These are phyloP conservation scores for Kwoniella sp. DNA, from an alignment of 768 basidiomycete genomes.

Conservation along the genomic window DNA sequence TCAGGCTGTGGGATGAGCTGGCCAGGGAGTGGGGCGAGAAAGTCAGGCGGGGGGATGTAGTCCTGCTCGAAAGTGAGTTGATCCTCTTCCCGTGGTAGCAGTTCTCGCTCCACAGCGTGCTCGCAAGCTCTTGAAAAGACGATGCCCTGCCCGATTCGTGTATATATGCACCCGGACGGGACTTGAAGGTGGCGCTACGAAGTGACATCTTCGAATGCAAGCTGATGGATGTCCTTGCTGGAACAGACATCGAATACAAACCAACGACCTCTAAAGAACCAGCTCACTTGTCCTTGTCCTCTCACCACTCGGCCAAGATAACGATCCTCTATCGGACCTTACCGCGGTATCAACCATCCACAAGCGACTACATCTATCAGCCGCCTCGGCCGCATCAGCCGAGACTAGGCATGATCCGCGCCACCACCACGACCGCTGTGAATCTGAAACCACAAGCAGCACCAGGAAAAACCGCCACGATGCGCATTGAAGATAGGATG, in stretches of 20 bases:
- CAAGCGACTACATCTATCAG: slow-evolving; percentile 12
- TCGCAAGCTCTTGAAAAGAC: no score
- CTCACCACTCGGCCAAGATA: slow-evolving; percentile 21
- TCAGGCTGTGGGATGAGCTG: slow-evolving; percentile 44
- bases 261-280: slow-evolving; percentile 31
- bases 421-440: background rate
- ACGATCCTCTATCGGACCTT: slow-evolving; percentile 46
- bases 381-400: background rate
- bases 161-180: no score
- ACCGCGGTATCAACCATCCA: slow-evolving; percentile 26
- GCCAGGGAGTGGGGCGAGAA: slow-evolving; percentile 39
- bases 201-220: background rate
- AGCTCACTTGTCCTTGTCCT: slow-evolving; percentile 29
- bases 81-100: no score
- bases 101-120: background rate
- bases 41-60: slow-evolving; percentile 44
- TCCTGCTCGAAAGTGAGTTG: slow-evolving; percentile 48
- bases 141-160: no score
- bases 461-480: background rate
- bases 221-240: background rate
- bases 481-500: slow-evolving; percentile 34
- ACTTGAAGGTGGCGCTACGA: no score
- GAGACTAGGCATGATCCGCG: background rate
- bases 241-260: slow-evolving; percentile 37
- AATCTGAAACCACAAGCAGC: background rate